Evolutionary conservation across 2,329 filamentous ascomycete species (phyloP).

Genomic region (Xylaria polymorpha): DNA sequence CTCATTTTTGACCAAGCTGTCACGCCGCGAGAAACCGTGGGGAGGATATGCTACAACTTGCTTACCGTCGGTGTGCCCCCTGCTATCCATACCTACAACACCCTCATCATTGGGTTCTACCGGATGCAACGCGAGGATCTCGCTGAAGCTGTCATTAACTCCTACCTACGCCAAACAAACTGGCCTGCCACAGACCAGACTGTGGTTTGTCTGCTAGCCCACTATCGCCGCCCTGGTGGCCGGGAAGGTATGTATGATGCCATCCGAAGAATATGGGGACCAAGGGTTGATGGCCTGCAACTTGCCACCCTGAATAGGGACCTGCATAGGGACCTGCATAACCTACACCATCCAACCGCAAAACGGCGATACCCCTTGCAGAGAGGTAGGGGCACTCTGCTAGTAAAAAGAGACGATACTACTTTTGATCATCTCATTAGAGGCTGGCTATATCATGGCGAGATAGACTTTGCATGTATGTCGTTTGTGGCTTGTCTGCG

Average conservation of each 20-base stretch:
- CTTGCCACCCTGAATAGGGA: constrained; percentile 48
- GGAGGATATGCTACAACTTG: constrained; percentile 73
- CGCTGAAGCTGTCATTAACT: constrained; percentile 64
- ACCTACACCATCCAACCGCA: constrained; percentile 42
- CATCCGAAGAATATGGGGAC: constrained; percentile 59
- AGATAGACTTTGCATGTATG: constrained; percentile 46
- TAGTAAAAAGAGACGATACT: constrained; percentile 53
- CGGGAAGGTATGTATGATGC: constrained; percentile 58
- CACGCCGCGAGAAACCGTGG: constrained; percentile 48
- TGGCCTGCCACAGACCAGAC: constrained; percentile 63
- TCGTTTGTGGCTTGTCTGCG: constrained; percentile 48
- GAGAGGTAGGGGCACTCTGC: constrained; percentile 52
- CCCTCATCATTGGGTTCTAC: constrained; percentile 74
- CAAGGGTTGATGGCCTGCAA: constrained; percentile 49
- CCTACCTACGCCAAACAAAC: constrained; percentile 58
- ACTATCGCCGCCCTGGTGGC: constrained; percentile 59
- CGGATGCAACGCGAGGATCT: constrained; percentile 61
- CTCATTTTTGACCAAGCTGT: constrained; percentile 45
- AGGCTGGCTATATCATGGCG: constrained; percentile 60
- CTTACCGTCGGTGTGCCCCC: constrained; percentile 71
- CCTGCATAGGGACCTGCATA: constrained; percentile 49
- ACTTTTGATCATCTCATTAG: constrained; percentile 60
- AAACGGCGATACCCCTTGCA: constrained; percentile 48
- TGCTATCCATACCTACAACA: constrained; percentile 76
- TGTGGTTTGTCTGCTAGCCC: constrained; percentile 61